phyloP scores from a whole-genome alignment of 441 rosid genomes.

The Erodium trifolium region DNA sequence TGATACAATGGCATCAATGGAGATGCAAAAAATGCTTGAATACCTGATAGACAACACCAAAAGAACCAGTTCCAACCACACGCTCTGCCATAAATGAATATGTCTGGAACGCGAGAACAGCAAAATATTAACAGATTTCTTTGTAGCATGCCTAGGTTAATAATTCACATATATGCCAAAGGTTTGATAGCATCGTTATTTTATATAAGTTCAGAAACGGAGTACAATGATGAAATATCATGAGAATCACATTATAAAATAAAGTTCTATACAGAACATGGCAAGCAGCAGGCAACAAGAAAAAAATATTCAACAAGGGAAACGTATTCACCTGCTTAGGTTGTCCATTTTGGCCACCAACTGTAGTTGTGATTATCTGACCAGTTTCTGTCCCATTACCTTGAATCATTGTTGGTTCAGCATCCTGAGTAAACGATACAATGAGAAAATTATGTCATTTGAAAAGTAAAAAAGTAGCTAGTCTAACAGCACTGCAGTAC shows the following conservation, averaged over 20 bases:
- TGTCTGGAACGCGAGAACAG: neutral
- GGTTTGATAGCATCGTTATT: neutral
- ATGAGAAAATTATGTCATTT: neutral
- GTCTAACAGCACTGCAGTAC: neutral
- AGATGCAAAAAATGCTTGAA: neutral
- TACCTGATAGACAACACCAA: slow-evolving; percentile 90
- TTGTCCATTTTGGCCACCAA: slow-evolving; percentile 86
- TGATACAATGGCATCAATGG: neutral
- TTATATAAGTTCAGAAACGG: neutral
- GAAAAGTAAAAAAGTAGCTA: neutral
- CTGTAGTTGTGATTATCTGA: slow-evolving; percentile 72
- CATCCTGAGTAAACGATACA: slow-evolving; percentile 48
- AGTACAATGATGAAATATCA: neutral
- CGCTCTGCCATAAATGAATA: slow-evolving; percentile 68
- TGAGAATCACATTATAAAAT: neutral
- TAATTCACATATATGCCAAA: neutral
- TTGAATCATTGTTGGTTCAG: slow-evolving; percentile 80
- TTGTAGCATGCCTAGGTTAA: neutral
- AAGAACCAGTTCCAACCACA: slow-evolving; percentile 95
- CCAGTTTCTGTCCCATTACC: slow-evolving; percentile 91
- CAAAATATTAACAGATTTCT: neutral
- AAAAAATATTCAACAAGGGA: neutral
- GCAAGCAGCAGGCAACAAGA: neutral
- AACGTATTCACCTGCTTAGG: slow-evolving; percentile 55
- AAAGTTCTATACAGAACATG: neutral